A percentile compares a stretch with the other conserved stretches of the same genome.
Conservation (phyloP, 352 stramenopile genomes). For the Pythium pectinolyticum region DNA sequence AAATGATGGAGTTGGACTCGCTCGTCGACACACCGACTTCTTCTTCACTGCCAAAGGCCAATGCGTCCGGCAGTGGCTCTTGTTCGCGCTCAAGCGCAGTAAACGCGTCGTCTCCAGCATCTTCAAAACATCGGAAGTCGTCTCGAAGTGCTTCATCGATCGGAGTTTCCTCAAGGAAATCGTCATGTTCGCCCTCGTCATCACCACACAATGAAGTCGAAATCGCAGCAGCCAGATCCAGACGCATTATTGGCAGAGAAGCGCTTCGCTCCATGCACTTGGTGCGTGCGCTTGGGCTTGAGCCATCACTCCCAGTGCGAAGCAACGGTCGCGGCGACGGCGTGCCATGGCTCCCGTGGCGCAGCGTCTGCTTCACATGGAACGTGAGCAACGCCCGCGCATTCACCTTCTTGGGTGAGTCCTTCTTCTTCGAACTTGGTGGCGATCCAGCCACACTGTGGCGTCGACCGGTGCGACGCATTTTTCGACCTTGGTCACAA, state of each 20-base stretch:
- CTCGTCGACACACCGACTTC: neutral
- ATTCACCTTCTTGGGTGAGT: conserved; percentile 16
- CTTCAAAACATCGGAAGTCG: too few relatives aligned
- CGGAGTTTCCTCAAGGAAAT: too few relatives aligned
- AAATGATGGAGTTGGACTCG: neutral
- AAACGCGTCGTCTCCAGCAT: too few relatives aligned
- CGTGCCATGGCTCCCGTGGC: neutral
- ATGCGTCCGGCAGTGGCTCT: too few relatives aligned
- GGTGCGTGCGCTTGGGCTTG: neutral
- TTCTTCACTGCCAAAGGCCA: neutral
- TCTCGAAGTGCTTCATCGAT: too few relatives aligned
- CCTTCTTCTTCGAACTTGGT: neutral
- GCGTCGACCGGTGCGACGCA: neutral
- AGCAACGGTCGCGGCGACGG: neutral
- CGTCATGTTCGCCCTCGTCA: neutral
- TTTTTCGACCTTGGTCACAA: neutral
- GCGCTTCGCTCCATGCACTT: neutral
- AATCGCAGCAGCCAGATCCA: neutral
- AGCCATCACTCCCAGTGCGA: neutral
- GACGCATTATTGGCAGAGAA: conserved; percentile 1
- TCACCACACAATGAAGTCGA: too few relatives aligned
- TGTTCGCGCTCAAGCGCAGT: too few relatives aligned
- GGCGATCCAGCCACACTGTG: conserved; percentile 7
- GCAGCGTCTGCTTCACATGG: conserved; percentile 10
- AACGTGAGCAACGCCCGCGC: conserved; percentile 5